Evolutionary conservation across 1,139 yeast species (phyloP).

Genomic region (Yamadazyma diospyri): DNA sequence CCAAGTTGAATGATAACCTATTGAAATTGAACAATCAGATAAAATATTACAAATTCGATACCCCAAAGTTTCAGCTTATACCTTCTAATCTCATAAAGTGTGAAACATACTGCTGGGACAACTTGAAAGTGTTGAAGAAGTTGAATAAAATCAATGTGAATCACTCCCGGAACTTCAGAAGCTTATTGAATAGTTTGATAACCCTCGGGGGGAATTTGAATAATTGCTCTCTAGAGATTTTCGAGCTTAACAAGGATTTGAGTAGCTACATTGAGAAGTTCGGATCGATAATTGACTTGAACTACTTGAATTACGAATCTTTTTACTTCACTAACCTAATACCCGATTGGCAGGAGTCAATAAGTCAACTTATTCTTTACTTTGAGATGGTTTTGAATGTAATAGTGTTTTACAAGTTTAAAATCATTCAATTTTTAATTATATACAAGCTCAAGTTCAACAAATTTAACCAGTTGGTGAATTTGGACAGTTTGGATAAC

Average conservation of each 20-base stretch:
- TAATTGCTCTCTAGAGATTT: conserved; percentile 44
- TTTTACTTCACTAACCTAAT: conserved; percentile 32
- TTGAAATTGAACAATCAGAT: conserved; percentile 33
- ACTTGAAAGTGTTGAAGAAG: conserved; percentile 30
- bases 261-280: conserved; percentile 40
- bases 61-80: conserved; percentile 23
- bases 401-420: conserved; percentile 44
- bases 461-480: conserved; percentile 37
- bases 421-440: conserved; percentile 41
- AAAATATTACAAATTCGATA: conserved; percentile 25
- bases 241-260: conserved; percentile 23
- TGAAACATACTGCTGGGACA: conserved; percentile 34
- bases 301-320: conserved; percentile 39
- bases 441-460: conserved; percentile 39
- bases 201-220: conserved; percentile 48
- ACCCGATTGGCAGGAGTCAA: conserved; percentile 48
- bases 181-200: conserved; percentile 32
- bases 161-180: conserved; percentile 24
- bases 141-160: conserved; percentile 30
- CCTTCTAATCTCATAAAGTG: conserved; percentile 33
- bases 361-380: conserved; percentile 40
- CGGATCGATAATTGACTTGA: conserved; percentile 44
- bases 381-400: conserved; percentile 36
- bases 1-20: conserved; percentile 36
- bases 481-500: conserved; percentile 17